Base-by-base conservation (phyloP, 306 rosid species). In the Medicago lupulina region DNA sequence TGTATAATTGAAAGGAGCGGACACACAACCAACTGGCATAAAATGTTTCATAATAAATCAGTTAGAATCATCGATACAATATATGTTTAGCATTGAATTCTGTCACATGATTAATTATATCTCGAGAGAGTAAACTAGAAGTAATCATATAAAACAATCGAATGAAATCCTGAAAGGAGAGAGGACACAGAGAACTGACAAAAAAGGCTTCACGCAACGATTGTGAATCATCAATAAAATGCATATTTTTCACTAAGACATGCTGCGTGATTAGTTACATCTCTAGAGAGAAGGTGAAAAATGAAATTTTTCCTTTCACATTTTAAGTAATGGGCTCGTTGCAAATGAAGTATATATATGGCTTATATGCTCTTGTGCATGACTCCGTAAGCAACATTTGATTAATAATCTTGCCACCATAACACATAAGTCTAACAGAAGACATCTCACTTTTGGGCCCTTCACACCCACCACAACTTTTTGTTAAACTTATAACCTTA, bases 1-100 rank as follows among this genome's bases (percentile, higher is more conserved):
- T 95, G 98, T 71, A 89, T 0, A 14, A 86, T 34, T 43, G 98
- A 89, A 80, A 95, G 96, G 53, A 95, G 86, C 61, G 98, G 97
- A 55, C 83, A 89, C 5, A 47, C 92, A 66, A 92, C 78, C 86
- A 95, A 64, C 98, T 95, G 75, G 80, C 74, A 77, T 74, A 43
- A 66, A 82, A 67, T 50, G 73, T 44, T 70, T 43, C 68, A 78
- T 34, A 67, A 86, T 81, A 62, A 63, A 71, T 79, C 70, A 78
- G 76, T 67, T 71, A 75, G 76, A 85, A 79, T 74, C 47, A 79
- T 49, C 65, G 34, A 23, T 39, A 78, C 36, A 73, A 18, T 15
- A 23, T 25, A 25, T 36, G 68, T 63, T 53, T 67, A 47, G 39
- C 67, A 51, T 50, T 38, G 78, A 57, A 44, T 21, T 53, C 65